Evolutionary conservation across 805 yeast genomes (phyloP).

Genomic region (Starmerella vaccinii): DNA sequence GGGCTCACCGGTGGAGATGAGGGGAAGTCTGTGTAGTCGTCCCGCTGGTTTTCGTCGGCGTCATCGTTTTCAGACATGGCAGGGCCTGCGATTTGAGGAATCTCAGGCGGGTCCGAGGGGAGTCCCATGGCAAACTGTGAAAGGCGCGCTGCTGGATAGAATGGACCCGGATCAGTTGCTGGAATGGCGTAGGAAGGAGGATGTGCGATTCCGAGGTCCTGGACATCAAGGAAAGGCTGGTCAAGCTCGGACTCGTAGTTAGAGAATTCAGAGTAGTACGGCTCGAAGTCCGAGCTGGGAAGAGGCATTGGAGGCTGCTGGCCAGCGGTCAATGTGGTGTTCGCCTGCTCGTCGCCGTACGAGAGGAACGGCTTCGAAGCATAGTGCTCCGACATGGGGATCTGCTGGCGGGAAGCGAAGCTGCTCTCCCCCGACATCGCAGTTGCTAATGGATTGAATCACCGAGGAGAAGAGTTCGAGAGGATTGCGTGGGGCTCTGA

Average conservation of each 20-base stretch:
- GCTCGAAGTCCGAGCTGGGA: conserved; percentile 48
- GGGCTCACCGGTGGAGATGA: conserved; percentile 26
- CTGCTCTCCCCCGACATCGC: conserved; percentile 5
- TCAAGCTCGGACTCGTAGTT: conserved; percentile 43
- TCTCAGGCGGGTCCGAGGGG: conserved; percentile 10
- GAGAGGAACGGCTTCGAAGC: neutral
- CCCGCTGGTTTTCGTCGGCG: neutral
- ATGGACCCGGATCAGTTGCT: conserved; percentile 6
- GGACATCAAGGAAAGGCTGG: conserved; percentile 45
- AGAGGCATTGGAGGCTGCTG: conserved; percentile 33
- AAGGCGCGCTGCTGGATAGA: neutral
- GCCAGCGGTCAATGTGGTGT: neutral
- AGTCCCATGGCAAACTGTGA: conserved; percentile 2
- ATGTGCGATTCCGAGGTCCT: conserved; percentile 46
- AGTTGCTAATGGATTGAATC: neutral
- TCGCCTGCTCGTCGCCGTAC: conserved; percentile 10
- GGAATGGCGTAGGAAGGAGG: neutral
- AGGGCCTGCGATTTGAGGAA: neutral
- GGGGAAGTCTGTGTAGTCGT: conserved; percentile 16
- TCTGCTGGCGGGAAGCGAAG: neutral
- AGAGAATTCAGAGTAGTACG: conserved; percentile 35
- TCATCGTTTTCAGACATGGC: neutral
- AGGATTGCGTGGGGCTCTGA: neutral
- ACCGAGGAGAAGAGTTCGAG: neutral
- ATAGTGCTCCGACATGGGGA: conserved; percentile 2